Base-by-base conservation (phyloP, 2,329 filamentous ascomycete species). In the Neofusicoccum laricinum region DNA sequence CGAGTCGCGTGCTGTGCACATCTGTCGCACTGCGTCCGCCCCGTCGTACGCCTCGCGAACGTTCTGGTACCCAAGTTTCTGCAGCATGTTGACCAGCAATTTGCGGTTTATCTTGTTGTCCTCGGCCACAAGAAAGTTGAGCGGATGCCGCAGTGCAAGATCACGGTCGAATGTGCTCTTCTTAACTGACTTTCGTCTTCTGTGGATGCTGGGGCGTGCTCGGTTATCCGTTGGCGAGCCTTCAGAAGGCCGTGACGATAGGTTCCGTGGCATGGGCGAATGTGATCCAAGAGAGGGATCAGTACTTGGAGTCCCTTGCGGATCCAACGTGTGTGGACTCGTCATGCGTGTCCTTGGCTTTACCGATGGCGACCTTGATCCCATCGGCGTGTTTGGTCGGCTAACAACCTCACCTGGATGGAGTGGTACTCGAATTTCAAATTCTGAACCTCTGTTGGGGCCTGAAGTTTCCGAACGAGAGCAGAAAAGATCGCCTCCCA, bases 51-150 rank as follows among this genome's bases (percentile, higher is more conserved):
- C 89, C 72, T 90, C 84, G 63, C 83, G 79, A 14, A 91, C 82
- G 63, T 82, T 81, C 32, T 78, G 79, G 73, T 91, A 91, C 12
- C 89, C 89, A 14, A 91, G 82, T 68, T 88, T 89, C 21, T 79
- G 79, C 7, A 91, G 82, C 84, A 90, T 90, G 69, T 79, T 86
- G 32, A 89, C 83, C 15, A 90, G 80, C 0, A 91, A 83, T 50
- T 85, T 86, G 63, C 89, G 85, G 70, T 91, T 90, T 75, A 91
- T 89, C 67, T 84, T 84, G 74, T 91, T 91, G 75, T 91, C 89
- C 76, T 91, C 89, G 3, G 87, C 89, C 1, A 91, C 85, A 2
- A 91, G 80, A 67, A 91, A 88, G 10, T 84, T 88, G 8, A 91
- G 80, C 0, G 89, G 89, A 66, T 86, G 80, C 68, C 85, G 85